Base-by-base conservation (phyloP, 768 basidiomycete genomes). In the Agrocybe chaxingu region DNA sequence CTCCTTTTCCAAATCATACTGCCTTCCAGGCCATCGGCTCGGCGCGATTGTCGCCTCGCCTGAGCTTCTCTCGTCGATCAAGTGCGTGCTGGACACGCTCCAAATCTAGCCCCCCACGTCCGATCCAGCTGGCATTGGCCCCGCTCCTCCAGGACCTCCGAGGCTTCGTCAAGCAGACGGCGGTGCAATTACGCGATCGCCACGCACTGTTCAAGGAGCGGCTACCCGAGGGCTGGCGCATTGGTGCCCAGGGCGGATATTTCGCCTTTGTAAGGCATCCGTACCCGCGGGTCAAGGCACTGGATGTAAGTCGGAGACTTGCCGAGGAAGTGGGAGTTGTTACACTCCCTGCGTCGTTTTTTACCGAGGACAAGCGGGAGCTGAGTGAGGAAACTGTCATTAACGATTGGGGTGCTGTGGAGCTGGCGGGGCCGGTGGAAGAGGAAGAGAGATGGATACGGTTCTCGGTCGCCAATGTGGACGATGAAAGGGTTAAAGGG, bases 391-490 rank as follows among this genome's bases (percentile, higher is more conserved):
- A 48, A 53, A 58, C 42, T 59, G 54, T 4, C 65, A 62, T 59
- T n/a, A 76, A 72, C 1, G 73, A 73, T 37, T 52, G 54, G 57
- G 38, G 11, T 11, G 30, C 5, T 5, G 45, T 49, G 35, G 54
- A 59, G 35, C 24, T 39, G 49, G 40, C 60, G 42, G 2, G 37
- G 50, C 60, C 45, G 60, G 57, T 37, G 65, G 63, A 64, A 24
- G 79, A 76, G 6, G 73, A 74, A 57, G 77, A 81, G 35, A 67
- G 76, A 48, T 92, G 87, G 86, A 69, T 92, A 30, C 75, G 89
- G 47, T 87, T 92, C 64, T 88, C 87, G 8, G 85, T 92, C 3
- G 87, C 89, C 9, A 92, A 90, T 64, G 80, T 90, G n/a, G 74
- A 77, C 38, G 86, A 89, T 45, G 80, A 78, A 45, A 72, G 77